Conservation (phyloP, 176 grass and related monocot species). For the Cenchrus fungigraminus region DNA sequence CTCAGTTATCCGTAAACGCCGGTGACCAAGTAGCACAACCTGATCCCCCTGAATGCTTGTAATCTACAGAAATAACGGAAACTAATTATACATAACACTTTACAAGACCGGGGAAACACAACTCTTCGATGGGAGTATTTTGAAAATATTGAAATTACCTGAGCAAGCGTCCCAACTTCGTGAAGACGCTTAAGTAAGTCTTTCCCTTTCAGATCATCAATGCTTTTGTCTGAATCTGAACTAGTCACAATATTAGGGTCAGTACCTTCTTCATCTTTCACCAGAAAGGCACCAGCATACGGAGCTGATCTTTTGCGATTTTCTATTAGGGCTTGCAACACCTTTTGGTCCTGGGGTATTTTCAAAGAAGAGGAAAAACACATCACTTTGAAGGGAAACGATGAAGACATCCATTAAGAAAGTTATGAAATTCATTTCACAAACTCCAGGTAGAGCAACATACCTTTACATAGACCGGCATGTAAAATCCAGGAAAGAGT, state of each 20-base stretch:
- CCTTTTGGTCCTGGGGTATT: slow-evolving; percentile 70
- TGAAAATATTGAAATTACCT: slow-evolving; percentile 54
- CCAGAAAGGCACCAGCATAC: slow-evolving; percentile 93
- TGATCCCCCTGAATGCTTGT: slow-evolving; percentile 94
- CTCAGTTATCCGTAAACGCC: slow-evolving; percentile 83
- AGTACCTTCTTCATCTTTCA: slow-evolving; percentile 80
- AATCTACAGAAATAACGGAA: slow-evolving; percentile 69
- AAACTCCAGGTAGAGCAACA: neutral
- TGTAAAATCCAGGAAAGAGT: slow-evolving; percentile 98
- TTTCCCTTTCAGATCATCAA: slow-evolving; percentile 95
- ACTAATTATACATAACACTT: slow-evolving; percentile 18
- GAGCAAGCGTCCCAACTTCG: slow-evolving; percentile 90
- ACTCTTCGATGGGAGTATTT: neutral
- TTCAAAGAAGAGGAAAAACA: slow-evolving; percentile 14
- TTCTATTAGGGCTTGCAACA: slow-evolving; percentile 77
- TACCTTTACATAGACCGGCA: slow-evolving; percentile 97
- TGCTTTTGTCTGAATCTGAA: slow-evolving; percentile 83
- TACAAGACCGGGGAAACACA: slow-evolving; percentile 27
- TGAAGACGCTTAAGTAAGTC: slow-evolving; percentile 90
- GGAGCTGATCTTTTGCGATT: slow-evolving; percentile 77
- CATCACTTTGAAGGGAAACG: neutral
- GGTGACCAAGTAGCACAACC: slow-evolving; percentile 82
- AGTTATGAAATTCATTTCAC: slow-evolving; percentile 24
- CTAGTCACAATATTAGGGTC: slow-evolving; percentile 70
- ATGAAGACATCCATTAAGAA: slow-evolving; percentile 3